Evolutionary conservation across 257 asterid species (phyloP).

Genomic region (Salvia rosmarinus): DNA sequence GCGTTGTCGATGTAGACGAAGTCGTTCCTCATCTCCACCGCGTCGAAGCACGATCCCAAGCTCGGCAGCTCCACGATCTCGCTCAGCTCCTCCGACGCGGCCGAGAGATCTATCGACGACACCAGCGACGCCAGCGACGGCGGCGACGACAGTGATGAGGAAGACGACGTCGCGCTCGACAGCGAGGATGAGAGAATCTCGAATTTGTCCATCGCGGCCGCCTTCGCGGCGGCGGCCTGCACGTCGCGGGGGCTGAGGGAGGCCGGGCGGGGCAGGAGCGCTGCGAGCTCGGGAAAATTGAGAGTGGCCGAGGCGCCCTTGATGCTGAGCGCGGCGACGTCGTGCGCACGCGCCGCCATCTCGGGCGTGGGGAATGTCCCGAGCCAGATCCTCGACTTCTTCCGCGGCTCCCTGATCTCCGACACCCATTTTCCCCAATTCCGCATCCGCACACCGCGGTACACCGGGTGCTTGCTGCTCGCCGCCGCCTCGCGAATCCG

Average conservation of each 20-base stretch:
- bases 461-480: constrained; percentile 58
- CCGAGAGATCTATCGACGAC: constrained; percentile 44
- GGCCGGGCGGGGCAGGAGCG: constrained; percentile 60
- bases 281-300: constrained; percentile 68
- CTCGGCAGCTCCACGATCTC: constrained; percentile 80
- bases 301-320: constrained; percentile 74
- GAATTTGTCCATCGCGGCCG: constrained; percentile 76
- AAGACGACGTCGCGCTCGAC: constrained; percentile 36
- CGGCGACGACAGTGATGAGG: constrained; percentile 27
- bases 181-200: constrained; percentile 25
- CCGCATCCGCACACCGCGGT: constrained; percentile 85
- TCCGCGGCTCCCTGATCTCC: constrained; percentile 82
- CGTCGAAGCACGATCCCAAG: constrained; percentile 49
- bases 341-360: constrained; percentile 97
- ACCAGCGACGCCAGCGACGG: constrained; percentile 46
- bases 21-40: constrained; percentile 47
- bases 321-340: constrained; percentile 78
- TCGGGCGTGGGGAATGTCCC: constrained; percentile 83
- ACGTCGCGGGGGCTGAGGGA: constrained; percentile 74
- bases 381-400: constrained; percentile 83
- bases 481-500: constrained; percentile 43
- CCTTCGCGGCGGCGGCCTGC: constrained; percentile 84
- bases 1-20: constrained; percentile 49
- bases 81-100: constrained; percentile 58
- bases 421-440: constrained; percentile 97